These are phyloP conservation scores for Aphanomyces euteiches DNA, from an alignment of 352 stramenopile species.

Conservation along the genomic window DNA sequence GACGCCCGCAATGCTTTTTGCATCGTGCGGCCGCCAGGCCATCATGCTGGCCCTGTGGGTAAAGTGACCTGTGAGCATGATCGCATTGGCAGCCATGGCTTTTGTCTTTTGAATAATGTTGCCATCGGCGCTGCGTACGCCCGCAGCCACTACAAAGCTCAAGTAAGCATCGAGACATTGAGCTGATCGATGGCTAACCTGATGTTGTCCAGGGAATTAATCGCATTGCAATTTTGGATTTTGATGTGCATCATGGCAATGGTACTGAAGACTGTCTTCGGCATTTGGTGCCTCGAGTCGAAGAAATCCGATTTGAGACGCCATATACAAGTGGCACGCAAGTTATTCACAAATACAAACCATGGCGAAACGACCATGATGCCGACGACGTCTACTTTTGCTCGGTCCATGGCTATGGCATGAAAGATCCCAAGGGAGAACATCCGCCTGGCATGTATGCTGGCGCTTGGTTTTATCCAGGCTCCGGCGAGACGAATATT, in stretches of 20 bases:
- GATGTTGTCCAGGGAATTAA: slow-evolving; percentile 69
- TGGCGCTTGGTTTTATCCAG: slow-evolving; percentile 75
- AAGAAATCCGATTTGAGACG: slow-evolving; percentile 81
- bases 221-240: slow-evolving; percentile 96
- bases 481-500: slow-evolving; percentile 49
- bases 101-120: slow-evolving; percentile 98
- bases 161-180: slow-evolving; percentile 84
- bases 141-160: slow-evolving; percentile 86
- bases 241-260: slow-evolving; percentile 99
- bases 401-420: slow-evolving; percentile 78
- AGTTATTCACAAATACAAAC: slow-evolving; percentile 87
- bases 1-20: slow-evolving; percentile 95
- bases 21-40: slow-evolving; percentile 92
- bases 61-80: slow-evolving; percentile 93
- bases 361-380: slow-evolving; percentile 94
- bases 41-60: slow-evolving; percentile 94
- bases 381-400: slow-evolving; percentile 95
- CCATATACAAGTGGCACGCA: slow-evolving; percentile 88
- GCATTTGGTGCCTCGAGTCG: slow-evolving; percentile 85
- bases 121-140: slow-evolving; percentile 96
- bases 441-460: slow-evolving; percentile 31
- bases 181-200: slow-evolving; percentile 66
- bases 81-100: slow-evolving; percentile 84
- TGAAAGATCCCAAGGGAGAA: slow-evolving; percentile 63
- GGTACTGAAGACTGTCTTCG: slow-evolving; percentile 95